Evolutionary conservation across 208 protist genomes (phyloP).

Genomic region (Novymonas esmeraldas): DNA sequence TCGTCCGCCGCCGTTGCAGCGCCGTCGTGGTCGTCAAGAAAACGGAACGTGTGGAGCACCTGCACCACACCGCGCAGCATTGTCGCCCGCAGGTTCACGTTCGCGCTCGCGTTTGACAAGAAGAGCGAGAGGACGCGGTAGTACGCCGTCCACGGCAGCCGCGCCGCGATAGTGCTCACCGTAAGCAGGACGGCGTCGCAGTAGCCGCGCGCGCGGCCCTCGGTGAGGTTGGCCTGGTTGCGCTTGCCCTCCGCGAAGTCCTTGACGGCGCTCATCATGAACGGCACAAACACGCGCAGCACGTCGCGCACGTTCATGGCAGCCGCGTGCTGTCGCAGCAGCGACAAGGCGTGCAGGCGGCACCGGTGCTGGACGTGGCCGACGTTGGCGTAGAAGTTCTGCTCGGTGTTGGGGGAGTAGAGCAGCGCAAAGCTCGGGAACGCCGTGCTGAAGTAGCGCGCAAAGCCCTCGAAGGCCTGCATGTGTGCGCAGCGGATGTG

Average conservation of each 20-base stretch:
- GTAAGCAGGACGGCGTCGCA: slow-evolving; percentile 81
- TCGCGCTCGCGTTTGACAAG: slow-evolving; percentile 71
- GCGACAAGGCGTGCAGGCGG: slow-evolving; percentile 77
- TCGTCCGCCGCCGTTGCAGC: neutral
- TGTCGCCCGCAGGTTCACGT: slow-evolving; percentile 62
- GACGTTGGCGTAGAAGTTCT: slow-evolving; percentile 87
- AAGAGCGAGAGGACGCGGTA: slow-evolving; percentile 85
- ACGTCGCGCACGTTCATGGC: slow-evolving; percentile 75
- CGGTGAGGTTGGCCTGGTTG: slow-evolving; percentile 76
- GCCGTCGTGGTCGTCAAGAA: slow-evolving; percentile 49
- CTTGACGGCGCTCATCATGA: slow-evolving; percentile 79
- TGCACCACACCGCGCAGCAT: slow-evolving; percentile 90
- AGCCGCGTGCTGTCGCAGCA: slow-evolving; percentile 55
- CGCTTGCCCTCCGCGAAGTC: slow-evolving; percentile 90
- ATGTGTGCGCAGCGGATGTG: slow-evolving; percentile 81
- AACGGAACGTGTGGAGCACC: slow-evolving; percentile 87
- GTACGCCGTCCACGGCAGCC: slow-evolving; percentile 90
- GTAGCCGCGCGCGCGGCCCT: slow-evolving; percentile 85
- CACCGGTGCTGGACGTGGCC: slow-evolving; percentile 82
- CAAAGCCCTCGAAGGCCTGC: slow-evolving; percentile 69
- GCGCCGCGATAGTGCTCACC: slow-evolving; percentile 58
- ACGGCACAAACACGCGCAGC: slow-evolving; percentile 89
- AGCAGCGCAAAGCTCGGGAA: slow-evolving; percentile 83
- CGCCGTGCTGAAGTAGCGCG: slow-evolving; percentile 47
- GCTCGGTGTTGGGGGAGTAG: slow-evolving; percentile 71